A percentile compares a stretch with the other conserved stretches of the same genome.
Evolutionary conservation across 2,329 filamentous ascomycete species (phyloP).

Genomic region (Blastomyces parvus): DNA sequence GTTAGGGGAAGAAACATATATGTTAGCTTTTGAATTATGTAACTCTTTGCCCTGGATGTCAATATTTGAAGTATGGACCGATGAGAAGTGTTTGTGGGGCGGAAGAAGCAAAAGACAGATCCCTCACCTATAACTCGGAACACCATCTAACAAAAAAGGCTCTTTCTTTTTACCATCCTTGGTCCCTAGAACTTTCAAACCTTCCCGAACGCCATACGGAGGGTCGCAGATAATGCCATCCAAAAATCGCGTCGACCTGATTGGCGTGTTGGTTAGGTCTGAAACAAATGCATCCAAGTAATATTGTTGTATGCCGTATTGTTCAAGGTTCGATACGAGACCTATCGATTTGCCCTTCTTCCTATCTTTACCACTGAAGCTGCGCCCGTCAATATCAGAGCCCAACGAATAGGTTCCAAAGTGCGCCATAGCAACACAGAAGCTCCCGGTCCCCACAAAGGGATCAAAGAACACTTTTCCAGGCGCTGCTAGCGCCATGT

Average conservation of each 20-base stretch:
- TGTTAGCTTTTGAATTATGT: neutral
- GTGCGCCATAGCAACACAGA: slow-evolving; percentile 79
- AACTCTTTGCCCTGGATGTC: neutral
- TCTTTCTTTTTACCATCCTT: slow-evolving; percentile 49
- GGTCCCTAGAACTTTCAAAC: slow-evolving; percentile 73
- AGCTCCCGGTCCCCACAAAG: slow-evolving; percentile 90
- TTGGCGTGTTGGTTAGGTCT: slow-evolving; percentile 78
- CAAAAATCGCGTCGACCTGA: slow-evolving; percentile 53
- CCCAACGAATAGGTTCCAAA: slow-evolving; percentile 78
- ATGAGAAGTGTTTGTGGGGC: neutral
- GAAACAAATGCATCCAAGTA: slow-evolving; percentile 74
- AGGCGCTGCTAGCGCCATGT: slow-evolving; percentile 71
- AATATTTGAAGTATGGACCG: neutral
- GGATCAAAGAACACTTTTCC: slow-evolving; percentile 89
- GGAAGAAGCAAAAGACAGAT: neutral
- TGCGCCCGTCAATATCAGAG: slow-evolving; percentile 87
- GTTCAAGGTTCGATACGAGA: slow-evolving; percentile 64
- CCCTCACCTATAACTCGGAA: slow-evolving; percentile 57
- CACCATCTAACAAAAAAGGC: slow-evolving; percentile 56
- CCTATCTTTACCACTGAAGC: slow-evolving; percentile 55
- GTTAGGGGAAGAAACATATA: neutral
- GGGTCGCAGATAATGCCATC: slow-evolving; percentile 94
- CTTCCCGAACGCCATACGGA: slow-evolving; percentile 90
- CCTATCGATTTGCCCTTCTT: slow-evolving; percentile 36
- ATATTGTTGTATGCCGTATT: slow-evolving; percentile 59